Evolutionary conservation across 2,329 filamentous ascomycete genomes (phyloP).

Genomic region (Basipetospora chlamydospora): DNA sequence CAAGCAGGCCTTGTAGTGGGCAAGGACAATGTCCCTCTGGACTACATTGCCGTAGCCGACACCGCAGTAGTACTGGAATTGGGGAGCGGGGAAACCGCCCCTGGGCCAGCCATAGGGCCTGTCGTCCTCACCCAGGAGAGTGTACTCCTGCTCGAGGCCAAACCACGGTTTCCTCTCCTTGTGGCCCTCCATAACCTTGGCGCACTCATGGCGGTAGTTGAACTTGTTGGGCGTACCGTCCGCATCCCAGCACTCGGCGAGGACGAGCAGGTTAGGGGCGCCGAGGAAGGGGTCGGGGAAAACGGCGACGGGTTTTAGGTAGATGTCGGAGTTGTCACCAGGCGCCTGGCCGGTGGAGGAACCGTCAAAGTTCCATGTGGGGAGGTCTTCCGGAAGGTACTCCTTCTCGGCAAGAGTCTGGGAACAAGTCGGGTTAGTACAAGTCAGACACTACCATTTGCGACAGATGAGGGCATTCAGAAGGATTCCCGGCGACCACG

Average conservation of each 20-base stretch:
- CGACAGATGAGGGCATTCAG: no score
- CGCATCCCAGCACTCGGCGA: conserved; percentile 86
- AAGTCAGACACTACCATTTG: no score
- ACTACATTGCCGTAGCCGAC: conserved; percentile 94
- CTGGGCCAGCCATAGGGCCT: conserved; percentile 64
- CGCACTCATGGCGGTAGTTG: conserved; percentile 91
- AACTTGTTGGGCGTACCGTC: conserved; percentile 95
- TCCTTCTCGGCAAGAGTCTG: conserved; percentile 36
- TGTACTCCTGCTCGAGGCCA: conserved; percentile 97
- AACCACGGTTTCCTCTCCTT: conserved; percentile 84
- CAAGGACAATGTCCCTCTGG: conserved; percentile 92
- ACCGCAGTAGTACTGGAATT: conserved; percentile 84
- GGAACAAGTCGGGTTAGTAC: no score
- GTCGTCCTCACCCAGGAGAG: conserved; percentile 56
- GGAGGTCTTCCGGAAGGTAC: conserved; percentile 36
- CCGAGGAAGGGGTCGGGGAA: conserved; percentile 87
- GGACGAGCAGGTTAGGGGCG: conserved; percentile 83
- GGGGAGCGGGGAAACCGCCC: conserved; percentile 79
- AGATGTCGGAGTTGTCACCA: conserved; percentile 93
- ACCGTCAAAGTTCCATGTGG: conserved; percentile 48
- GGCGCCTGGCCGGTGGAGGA: conserved; percentile 87
- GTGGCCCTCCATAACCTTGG: conserved; percentile 79
- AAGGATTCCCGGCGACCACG: no score
- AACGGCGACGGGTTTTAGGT: conserved; percentile 79
- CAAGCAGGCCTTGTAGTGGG: conserved; percentile 48